Base-by-base conservation (phyloP, 1,139 yeast species). In the Hansenula sp. region DNA sequence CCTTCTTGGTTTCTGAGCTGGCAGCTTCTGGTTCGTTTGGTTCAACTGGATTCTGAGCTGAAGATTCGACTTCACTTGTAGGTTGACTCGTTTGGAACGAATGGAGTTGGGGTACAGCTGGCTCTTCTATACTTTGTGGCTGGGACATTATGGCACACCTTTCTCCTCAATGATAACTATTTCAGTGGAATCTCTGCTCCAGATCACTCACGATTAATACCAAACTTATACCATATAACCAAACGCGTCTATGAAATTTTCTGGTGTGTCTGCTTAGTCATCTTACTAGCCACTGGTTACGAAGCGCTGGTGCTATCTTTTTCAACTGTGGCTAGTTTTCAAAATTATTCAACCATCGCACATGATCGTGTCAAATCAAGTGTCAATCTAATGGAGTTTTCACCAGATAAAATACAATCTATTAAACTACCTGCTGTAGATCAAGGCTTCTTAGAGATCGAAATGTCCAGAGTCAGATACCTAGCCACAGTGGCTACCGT, bases 1-100 rank as follows among this genome's bases (percentile, higher is more conserved):
- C 43, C 44, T 30, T 39, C 36, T 17, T 35, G 38, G 25, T 26
- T 40, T n/a, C n/a, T n/a, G n/a, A n/a, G n/a, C n/a, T n/a, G n/a
- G n/a, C n/a, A n/a, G 20, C 36, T 34, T 22, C 30, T 39, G 20
- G 29, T 22, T 16, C 35, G 14, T 29, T 26, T 31, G n/a, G 33
- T 34, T 28, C 29, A 19, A 3, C 14, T 27, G 22, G 26, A 24
- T 36, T 29, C 1, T 30, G 18, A 25, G 11, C 20, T 29, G 35
- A 18, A 34, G 41, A 6, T 4, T 19, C 34, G 0, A 34, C 22
- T 9, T 20, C 32, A n/a, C 41, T 21, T 6, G 22, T 11, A 7
- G 32, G 21, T 11, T 34, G 39, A 8, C 36, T 31, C 3, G 39
- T 39, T 3, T 31, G n/a, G 29, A 43, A 43, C 4, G 45, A 40